Evolutionary conservation across 352 stramenopile species (phyloP).

Genomic region (Pythium rishiriense): DNA sequence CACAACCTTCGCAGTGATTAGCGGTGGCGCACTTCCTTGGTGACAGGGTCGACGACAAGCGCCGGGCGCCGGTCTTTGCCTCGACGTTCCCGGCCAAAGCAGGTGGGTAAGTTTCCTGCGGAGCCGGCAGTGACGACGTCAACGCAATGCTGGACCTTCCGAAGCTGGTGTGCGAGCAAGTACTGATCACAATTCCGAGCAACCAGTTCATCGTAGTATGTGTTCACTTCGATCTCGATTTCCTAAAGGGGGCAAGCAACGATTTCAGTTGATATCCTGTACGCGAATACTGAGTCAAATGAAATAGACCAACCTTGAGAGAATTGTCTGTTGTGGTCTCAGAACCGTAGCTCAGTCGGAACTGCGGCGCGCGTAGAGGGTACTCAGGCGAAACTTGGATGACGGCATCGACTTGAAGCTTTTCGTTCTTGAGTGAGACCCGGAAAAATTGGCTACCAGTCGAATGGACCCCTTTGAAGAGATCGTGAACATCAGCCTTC

Average conservation of each 20-base stretch:
- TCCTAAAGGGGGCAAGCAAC: conserved; percentile 34
- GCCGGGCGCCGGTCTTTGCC: conserved; percentile 72
- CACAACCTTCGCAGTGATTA: conserved; percentile 27
- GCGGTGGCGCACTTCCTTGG: conserved; percentile 62
- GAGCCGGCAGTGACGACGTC: conserved; percentile 48
- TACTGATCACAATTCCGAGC: conserved; percentile 42
- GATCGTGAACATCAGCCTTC: conserved; percentile 40
- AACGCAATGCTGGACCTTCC: conserved; percentile 67
- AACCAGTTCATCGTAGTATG: conserved; percentile 63
- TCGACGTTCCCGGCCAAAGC: conserved; percentile 61
- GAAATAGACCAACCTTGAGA: conserved; percentile 45
- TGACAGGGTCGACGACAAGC: conserved; percentile 61
- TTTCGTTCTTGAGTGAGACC: conserved; percentile 47
- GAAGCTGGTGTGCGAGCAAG: conserved; percentile 71
- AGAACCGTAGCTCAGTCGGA: conserved; percentile 55
- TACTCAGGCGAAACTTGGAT: conserved; percentile 72
- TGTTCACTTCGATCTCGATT: conserved; percentile 78
- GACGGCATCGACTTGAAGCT: conserved; percentile 41
- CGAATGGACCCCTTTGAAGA: conserved; percentile 36
- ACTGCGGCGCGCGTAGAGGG: conserved; percentile 56
- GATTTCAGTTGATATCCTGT: background rate
- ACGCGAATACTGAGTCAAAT: background rate
- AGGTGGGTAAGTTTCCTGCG: conserved; percentile 29
- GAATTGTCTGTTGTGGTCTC: conserved; percentile 42
- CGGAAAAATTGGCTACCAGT: conserved; percentile 56